These are phyloP conservation scores for Ophiostoma quercus DNA, from an alignment of 2,329 filamentous ascomycete species.

Conservation along the genomic window DNA sequence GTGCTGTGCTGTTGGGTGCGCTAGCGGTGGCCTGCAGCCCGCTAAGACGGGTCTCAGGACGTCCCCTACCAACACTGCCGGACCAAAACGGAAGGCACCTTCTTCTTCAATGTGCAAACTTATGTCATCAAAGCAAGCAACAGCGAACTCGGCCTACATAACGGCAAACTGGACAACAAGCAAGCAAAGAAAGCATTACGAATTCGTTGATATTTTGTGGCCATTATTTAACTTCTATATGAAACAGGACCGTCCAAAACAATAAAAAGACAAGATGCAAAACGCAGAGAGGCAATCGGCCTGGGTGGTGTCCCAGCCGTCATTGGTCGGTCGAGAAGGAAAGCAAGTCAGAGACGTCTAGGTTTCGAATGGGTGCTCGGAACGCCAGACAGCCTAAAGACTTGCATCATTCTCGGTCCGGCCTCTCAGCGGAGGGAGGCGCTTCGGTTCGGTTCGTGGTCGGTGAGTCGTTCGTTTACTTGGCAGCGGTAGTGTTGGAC, in stretches of 20 bases:
- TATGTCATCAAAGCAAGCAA: not conserved
- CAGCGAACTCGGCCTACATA: not conserved
- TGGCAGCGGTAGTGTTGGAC: slow-evolving; percentile 48
- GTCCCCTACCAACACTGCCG: not conserved
- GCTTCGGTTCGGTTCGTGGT: slow-evolving; percentile 3
- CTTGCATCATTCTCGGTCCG: not conserved
- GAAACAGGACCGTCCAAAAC: not conserved
- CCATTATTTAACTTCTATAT: not conserved
- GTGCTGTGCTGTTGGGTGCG: not conserved
- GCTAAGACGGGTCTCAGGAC: slow-evolving; percentile 6
- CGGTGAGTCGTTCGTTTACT: slow-evolving; percentile 26
- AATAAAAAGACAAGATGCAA: not conserved
- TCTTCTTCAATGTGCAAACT: not conserved
- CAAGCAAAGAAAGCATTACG: not conserved
- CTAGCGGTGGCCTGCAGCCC: slow-evolving; percentile 3
- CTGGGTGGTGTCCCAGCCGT: not conserved
- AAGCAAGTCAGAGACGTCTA: not conserved
- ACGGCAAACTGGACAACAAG: not conserved
- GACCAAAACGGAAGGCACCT: slow-evolving; percentile 1
- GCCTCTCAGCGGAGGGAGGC: not conserved
- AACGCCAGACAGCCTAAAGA: not conserved
- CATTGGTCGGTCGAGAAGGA: not conserved
- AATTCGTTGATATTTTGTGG: not conserved
- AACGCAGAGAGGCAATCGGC: not conserved
- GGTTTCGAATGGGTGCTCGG: not conserved